Conservation (phyloP, 1,284 basidiomycete genomes). For the Pseudozyma sp. region DNA sequence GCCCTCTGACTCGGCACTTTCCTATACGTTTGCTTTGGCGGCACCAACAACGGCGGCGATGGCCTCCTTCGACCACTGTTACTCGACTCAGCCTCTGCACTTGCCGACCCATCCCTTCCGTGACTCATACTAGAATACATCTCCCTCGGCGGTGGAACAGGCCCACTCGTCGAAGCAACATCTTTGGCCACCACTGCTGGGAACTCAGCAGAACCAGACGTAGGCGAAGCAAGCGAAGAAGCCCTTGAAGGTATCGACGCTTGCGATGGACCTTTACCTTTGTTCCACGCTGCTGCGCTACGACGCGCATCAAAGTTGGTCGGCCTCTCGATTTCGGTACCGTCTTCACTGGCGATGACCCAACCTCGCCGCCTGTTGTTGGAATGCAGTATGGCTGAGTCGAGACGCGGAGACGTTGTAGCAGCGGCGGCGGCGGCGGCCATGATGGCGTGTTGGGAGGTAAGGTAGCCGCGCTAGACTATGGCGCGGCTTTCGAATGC, state of each 20-base stretch:
- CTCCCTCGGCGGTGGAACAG: conserved; percentile 18
- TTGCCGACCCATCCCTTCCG: conserved; percentile 2
- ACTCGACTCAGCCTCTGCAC: conserved; percentile 15
- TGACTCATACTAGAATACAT: conserved; percentile 19
- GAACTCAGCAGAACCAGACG: conserved; percentile 5
- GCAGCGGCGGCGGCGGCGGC: conserved; percentile 13
- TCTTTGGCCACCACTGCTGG: not conserved
- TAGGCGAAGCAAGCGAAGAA: conserved; percentile 32
- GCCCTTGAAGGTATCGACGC: conserved; percentile 45
- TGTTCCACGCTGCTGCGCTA: conserved; percentile 48
- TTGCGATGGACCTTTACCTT: conserved; percentile 42
- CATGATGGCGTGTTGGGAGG: not conserved
- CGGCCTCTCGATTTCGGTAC: conserved; percentile 17
- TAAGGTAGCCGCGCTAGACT: not conserved
- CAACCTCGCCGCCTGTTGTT: conserved; percentile 44
- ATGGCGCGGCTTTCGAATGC: not conserved
- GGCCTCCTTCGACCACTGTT: conserved; percentile 16
- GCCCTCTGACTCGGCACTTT: conserved; percentile 30
- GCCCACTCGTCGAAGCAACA: not conserved
- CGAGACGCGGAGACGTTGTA: conserved; percentile 1
- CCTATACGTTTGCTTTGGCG: conserved; percentile 36
- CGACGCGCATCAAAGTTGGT: conserved; percentile 36
- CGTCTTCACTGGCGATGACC: conserved; percentile 50
- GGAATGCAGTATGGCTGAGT: conserved; percentile 11
- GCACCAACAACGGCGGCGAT: conserved; percentile 41